Conservation (phyloP, 257 asterid genomes). For the Rhazya stricta region DNA sequence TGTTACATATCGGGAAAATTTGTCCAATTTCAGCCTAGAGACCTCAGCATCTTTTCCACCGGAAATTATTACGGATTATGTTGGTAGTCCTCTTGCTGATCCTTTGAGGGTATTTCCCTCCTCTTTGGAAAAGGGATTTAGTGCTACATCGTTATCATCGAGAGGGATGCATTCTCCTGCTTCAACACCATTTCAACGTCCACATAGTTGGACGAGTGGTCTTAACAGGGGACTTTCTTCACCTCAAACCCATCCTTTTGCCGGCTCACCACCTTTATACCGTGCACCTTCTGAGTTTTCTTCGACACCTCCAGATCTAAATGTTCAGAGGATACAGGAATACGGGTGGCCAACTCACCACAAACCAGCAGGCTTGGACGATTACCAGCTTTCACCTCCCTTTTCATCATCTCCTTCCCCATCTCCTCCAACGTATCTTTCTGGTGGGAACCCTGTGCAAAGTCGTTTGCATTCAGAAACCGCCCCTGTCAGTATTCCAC, state of each 20-base stretch:
- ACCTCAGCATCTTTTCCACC: slow-evolving; percentile 62
- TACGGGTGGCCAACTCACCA: slow-evolving; percentile 46
- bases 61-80: slow-evolving; percentile 82
- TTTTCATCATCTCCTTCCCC: slow-evolving; percentile 87
- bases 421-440: slow-evolving; percentile 64
- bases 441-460: slow-evolving; percentile 37
- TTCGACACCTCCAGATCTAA: slow-evolving; percentile 47
- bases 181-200: slow-evolving; percentile 63
- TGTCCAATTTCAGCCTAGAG: slow-evolving; percentile 71
- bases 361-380: slow-evolving; percentile 41
- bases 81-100: slow-evolving; percentile 88
- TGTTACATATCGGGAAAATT: slow-evolving; percentile 67
- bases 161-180: slow-evolving; percentile 48
- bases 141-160: slow-evolving; percentile 41
- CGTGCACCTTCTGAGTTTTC: slow-evolving; percentile 59
- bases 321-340: slow-evolving; percentile 41
- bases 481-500: slow-evolving; percentile 90
- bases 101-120: slow-evolving; percentile 73
- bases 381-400: slow-evolving; percentile 83
- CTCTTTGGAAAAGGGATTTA: slow-evolving; percentile 40
- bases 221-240: slow-evolving; percentile 50
- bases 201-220: slow-evolving; percentile 98
- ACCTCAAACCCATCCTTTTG: slow-evolving; percentile 41
- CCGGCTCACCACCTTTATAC: slow-evolving; percentile 70
- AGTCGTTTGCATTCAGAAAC: slow-evolving; percentile 58